phyloP scores from a whole-genome alignment of 2,329 filamentous ascomycete species.

The Colletotrichum sp. region DNA sequence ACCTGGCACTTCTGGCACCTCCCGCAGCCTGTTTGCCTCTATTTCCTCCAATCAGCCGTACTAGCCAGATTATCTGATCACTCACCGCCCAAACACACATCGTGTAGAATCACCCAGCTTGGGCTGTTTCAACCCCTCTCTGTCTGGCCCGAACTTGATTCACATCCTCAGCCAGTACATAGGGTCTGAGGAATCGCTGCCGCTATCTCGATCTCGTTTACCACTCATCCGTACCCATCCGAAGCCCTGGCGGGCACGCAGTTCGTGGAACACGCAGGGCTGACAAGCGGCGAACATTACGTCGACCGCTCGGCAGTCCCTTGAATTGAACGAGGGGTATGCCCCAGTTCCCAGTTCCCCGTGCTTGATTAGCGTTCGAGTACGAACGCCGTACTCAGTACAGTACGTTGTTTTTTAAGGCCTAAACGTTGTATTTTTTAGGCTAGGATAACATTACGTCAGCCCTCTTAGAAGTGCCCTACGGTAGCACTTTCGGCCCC shows the following conservation, averaged over 20 bases:
- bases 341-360: neutral
- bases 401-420: no score
- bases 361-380: neutral
- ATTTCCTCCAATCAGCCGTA: neutral
- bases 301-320: neutral
- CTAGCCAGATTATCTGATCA: neutral
- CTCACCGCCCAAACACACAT: neutral
- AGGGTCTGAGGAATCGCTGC: neutral
- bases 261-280: neutral
- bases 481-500: no score
- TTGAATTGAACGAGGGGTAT: neutral
- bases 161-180: neutral
- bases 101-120: neutral
- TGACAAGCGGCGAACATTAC: neutral
- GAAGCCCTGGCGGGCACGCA: neutral
- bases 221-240: neutral
- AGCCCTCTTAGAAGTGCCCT: no score
- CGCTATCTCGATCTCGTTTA: neutral
- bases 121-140: neutral
- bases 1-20: neutral
- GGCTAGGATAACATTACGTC: no score
- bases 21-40: neutral
- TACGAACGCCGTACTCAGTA: no score
- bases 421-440: no score
- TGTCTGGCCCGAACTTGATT: neutral